Evolutionary conservation across 2,329 filamentous ascomycete genomes (phyloP).

Genomic region (Byssothecium circinans): DNA sequence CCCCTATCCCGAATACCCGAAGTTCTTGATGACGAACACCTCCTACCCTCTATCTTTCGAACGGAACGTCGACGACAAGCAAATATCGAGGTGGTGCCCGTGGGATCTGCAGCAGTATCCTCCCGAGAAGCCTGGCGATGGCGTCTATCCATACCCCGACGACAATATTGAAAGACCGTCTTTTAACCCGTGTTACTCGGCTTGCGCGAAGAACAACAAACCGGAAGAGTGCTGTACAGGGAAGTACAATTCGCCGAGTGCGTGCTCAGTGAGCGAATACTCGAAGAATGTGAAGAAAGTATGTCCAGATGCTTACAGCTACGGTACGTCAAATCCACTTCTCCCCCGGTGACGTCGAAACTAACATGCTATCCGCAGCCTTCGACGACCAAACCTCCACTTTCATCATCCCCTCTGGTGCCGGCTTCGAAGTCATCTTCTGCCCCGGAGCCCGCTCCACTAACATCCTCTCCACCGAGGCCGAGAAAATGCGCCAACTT

Average conservation of each 20-base stretch:
- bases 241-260: conserved; percentile 62
- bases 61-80: conserved; percentile 56
- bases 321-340: conserved; percentile 54
- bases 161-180: conserved; percentile 68
- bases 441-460: conserved; percentile 64
- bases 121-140: conserved; percentile 70
- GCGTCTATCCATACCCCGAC: conserved; percentile 79
- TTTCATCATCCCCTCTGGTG: conserved; percentile 63
- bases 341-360: neutral
- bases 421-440: conserved; percentile 77
- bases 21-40: conserved; percentile 62
- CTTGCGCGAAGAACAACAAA: conserved; percentile 69
- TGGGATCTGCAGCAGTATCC: conserved; percentile 73
- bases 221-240: conserved; percentile 77
- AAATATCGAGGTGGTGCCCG: conserved; percentile 73
- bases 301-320: conserved; percentile 85
- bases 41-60: conserved; percentile 71
- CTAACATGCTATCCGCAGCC: conserved; percentile 35
- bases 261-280: conserved; percentile 70
- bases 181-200: conserved; percentile 78
- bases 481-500: conserved; percentile 37
- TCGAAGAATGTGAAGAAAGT: conserved; percentile 70
- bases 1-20: conserved; percentile 54
- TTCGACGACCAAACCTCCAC: conserved; percentile 61
- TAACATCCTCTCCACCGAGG: conserved; percentile 48